Evolutionary conservation across 768 basidiomycete species (phyloP).

Genomic region (Kwoniella shandongensis): DNA sequence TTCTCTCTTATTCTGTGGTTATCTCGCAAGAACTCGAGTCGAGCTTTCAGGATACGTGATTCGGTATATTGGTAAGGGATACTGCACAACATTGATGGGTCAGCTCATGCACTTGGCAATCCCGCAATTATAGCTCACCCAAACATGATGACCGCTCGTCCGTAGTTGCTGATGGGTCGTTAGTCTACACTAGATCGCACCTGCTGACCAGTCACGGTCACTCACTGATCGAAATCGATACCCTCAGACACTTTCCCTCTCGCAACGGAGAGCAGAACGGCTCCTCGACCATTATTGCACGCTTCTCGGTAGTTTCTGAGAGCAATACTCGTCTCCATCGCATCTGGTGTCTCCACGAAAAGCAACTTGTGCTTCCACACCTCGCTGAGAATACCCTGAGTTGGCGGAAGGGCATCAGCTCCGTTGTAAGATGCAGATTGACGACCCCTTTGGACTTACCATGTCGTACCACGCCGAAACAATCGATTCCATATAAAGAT

Average conservation of each 20-base stretch:
- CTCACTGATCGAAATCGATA: constrained; percentile 95
- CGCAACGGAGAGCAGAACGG: constrained; percentile 92
- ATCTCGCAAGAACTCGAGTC: constrained; percentile 96
- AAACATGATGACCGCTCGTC: constrained; percentile 99
- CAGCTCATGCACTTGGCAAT: constrained; percentile 6
- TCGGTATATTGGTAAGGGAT: constrained; percentile 98
- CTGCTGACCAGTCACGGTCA: not conserved
- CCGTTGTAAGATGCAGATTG: not conserved
- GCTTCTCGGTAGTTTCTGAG: constrained; percentile 96
- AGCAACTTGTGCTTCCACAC: constrained; percentile 99
- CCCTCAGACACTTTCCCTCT: constrained; percentile 99
- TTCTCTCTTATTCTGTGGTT: constrained; percentile 97
- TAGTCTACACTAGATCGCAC: not conserved
- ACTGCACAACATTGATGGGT: constrained; percentile 55
- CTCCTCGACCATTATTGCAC: constrained; percentile 96
- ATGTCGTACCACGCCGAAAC: constrained; percentile 99
- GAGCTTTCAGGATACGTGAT: constrained; percentile 92
- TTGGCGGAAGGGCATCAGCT: constrained; percentile 12
- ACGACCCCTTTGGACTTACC: constrained; percentile 60
- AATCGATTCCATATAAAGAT: constrained; percentile 99
- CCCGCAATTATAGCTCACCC: constrained; percentile 62
- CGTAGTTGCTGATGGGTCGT: constrained; percentile 66
- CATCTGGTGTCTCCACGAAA: constrained; percentile 98
- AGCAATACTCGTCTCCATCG: constrained; percentile 97
- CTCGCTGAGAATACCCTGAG: constrained; percentile 93